These are phyloP conservation scores for Pseudogymnoascus sp. DNA, from an alignment of 2,329 filamentous ascomycete genomes.

Conservation along the genomic window DNA sequence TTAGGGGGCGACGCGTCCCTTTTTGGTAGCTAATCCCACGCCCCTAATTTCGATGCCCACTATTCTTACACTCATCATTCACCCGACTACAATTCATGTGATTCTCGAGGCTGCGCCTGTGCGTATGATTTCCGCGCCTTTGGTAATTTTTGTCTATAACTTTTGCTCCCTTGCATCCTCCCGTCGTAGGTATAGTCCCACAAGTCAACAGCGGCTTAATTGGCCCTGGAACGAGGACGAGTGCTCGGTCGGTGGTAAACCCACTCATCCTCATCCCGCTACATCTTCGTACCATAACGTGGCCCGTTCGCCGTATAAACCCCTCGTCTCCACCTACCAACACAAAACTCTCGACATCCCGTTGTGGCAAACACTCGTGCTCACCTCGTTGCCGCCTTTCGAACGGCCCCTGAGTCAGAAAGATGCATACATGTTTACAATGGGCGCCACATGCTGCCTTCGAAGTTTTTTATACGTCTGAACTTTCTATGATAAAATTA, in stretches of 20 bases:
- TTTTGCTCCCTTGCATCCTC: neutral
- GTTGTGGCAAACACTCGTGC: neutral
- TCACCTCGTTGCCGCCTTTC: neutral
- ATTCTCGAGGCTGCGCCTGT: neutral
- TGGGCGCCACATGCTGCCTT: neutral
- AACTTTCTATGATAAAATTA: constrained; percentile 23
- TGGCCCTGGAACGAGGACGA: neutral
- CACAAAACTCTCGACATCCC: neutral
- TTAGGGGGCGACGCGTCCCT: neutral
- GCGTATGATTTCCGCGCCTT: neutral
- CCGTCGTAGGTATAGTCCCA: neutral
- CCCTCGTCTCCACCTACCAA: neutral
- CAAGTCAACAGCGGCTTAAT: neutral
- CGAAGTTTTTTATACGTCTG: neutral
- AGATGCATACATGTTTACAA: neutral
- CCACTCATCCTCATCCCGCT: neutral
- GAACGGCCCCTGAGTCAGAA: neutral
- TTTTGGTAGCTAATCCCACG: neutral
- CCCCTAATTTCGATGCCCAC: neutral
- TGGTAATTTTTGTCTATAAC: neutral
- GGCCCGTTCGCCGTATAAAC: too few relatives aligned
- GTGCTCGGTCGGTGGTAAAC: neutral
- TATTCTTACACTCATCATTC: neutral
- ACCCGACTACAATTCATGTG: neutral
- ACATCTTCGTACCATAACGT: too few relatives aligned